A percentile compares a stretch with the other conserved stretches of the same genome.
Evolutionary conservation across 306 rosid genomes (phyloP).

Genomic region (Acacia melanoxylon): DNA sequence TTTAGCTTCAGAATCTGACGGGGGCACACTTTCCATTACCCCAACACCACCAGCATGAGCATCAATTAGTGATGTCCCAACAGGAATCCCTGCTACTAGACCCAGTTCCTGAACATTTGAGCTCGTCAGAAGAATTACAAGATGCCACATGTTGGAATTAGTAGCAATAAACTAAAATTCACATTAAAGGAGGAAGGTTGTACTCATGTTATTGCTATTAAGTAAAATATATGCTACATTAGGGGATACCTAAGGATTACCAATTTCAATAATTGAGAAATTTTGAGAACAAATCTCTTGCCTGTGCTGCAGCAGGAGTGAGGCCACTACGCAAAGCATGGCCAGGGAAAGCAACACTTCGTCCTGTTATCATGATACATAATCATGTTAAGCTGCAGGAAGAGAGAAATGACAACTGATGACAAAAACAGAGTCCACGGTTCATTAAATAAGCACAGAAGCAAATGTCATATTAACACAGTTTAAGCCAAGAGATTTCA

Average conservation of each 20-base stretch:
- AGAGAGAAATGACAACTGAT: slow-evolving; percentile 27
- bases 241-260: slow-evolving; percentile 47
- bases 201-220: slow-evolving; percentile 31
- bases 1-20: slow-evolving; percentile 48
- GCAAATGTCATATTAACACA: not conserved
- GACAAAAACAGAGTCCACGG: slow-evolving; percentile 20
- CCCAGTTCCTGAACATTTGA: slow-evolving; percentile 80
- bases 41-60: slow-evolving; percentile 99
- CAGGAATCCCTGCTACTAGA: slow-evolving; percentile 85
- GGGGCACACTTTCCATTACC: slow-evolving; percentile 80
- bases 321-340: slow-evolving; percentile 97
- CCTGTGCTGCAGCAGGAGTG: slow-evolving; percentile 89
- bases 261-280: slow-evolving; percentile 54
- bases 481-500: slow-evolving; percentile 13
- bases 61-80: slow-evolving; percentile 90
- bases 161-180: slow-evolving; percentile 37
- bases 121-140: slow-evolving; percentile 15
- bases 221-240: slow-evolving; percentile 35
- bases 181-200: slow-evolving; percentile 25
- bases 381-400: slow-evolving; percentile 40
- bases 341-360: slow-evolving; percentile 98
- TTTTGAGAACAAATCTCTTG: slow-evolving; percentile 60
- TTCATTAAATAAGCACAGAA: slow-evolving; percentile 15
- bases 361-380: slow-evolving; percentile 67
- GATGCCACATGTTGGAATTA: slow-evolving; percentile 4